Evolutionary conservation across 2,329 filamentous ascomycete genomes (phyloP).

Genomic region (Coleophoma cylindrospora): DNA sequence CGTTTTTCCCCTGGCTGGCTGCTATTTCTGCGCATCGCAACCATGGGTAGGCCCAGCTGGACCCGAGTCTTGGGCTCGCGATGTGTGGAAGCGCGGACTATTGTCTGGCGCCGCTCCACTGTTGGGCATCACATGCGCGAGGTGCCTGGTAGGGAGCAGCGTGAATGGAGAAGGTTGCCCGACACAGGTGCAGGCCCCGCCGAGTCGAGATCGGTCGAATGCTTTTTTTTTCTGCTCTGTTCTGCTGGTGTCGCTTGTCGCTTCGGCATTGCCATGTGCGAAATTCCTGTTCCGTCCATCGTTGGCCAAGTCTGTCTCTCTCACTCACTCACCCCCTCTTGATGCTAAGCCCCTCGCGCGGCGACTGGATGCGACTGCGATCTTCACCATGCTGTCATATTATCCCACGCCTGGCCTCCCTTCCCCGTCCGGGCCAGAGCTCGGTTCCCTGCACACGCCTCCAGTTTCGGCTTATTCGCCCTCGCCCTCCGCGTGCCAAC

Average conservation of each 20-base stretch:
- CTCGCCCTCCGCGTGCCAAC: neutral
- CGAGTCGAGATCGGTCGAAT: neutral
- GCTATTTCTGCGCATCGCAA: no score
- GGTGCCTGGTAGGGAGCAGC: no score
- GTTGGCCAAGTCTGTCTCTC: neutral
- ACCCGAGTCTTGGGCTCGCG: no score
- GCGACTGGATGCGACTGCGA: neutral
- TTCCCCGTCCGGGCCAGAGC: neutral
- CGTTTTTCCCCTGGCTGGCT: no score
- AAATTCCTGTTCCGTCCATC: neutral
- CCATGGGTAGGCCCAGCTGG: no score
- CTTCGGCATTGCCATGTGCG: neutral
- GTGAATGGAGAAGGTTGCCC: neutral
- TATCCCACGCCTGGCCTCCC: neutral
- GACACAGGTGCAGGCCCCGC: neutral
- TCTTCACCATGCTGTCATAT: constrained; percentile 1
- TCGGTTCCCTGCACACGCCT: neutral
- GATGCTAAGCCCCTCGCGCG: neutral
- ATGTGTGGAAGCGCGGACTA: no score
- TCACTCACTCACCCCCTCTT: neutral
- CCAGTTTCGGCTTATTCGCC: neutral
- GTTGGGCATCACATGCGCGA: no score
- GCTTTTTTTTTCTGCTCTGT: no score
- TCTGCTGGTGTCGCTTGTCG: no score
- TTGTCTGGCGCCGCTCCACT: no score